Evolutionary conservation across 108 stramenopile genomes (phyloP), one percentile per base, ranked within the genome.

Genomic region (Cyclostephanos invisitatus): DNA sequence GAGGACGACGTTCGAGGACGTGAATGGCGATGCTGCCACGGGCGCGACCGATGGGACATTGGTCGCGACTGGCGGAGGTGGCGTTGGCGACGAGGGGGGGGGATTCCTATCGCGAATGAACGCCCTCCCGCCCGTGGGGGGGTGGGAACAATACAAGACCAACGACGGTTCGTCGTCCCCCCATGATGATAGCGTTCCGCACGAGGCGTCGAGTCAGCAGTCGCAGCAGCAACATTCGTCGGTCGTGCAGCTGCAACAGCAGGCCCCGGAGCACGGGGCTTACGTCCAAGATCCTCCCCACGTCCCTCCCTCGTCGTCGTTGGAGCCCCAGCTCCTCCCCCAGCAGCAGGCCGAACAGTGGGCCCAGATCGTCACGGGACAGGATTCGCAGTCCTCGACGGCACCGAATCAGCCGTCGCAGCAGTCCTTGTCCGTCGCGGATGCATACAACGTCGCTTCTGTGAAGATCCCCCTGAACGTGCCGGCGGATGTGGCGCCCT

Each of bases 61-160:
- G 32, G 2, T 4, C 4, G 32, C 3, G 32, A n/a, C n/a, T n/a
- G 32, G 32, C 32, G 32, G 57, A 29, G 37, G 59, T n/a, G 68
- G 10, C 29, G 20, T 27, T 36, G 51, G 24, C 64, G 18, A 11
- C 5, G 60, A 8, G 15, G n/a, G n/a, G 0, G 35, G 35, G 5
- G 58, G 58, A 22, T 32, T 59, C 35, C 24, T 36, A 59, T 22
- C 58, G 36, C 35, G 58, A 12, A 44, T 50, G 50, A 48, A 22
- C 21, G 28, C 63, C 44, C 48, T 15, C 27, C 7, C 15, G 17
- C 44, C 44, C 32, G 37, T 29, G 21, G 37, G 22, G 48, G 42
- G 48, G 48, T 49, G 51, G 48, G 49, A 66, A 29, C 64, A 66
- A 66, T 32, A 66, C 10, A n/a, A n/a, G n/a, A 10, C 36, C 40